Evolutionary conservation across 1,284 basidiomycete genomes (phyloP), one percentile per base, ranked within the genome.

Genomic region (Volvariella volvacea): DNA sequence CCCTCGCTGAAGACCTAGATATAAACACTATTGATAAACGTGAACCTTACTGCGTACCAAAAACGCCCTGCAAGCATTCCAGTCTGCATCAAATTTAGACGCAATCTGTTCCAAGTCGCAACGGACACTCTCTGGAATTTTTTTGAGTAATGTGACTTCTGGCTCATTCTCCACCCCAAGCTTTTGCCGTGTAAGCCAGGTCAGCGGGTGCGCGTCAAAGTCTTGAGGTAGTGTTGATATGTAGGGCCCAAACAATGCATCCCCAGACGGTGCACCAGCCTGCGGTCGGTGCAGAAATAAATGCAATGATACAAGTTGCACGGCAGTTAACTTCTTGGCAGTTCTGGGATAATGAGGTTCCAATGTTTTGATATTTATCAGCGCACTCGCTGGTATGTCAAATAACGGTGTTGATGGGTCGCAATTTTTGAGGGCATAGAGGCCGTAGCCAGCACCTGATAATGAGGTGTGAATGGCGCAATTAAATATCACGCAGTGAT

Each of bases 181-280:
- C 15, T 36, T 15, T 7, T 15, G n/a, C 19, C 19, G 6, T 6
- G 15, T n/a, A n/a, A 77, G 52, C 85, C 87, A 88, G 10, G 78
- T 75, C 12, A 92, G 66, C 8, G 91, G 91, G 65, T 93, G 91
- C 48, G 61, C 71, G 47, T 64, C 70, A 58, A 93, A 92, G 31
- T 78, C 64, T 43, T 59, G 57, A 2, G 90, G 91, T 14, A 94
- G 64, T 0, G 78, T 73, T 1, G 80, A 79, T 43, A 93, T 80
- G 55, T 90, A 93, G 2, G 81, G 77, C 17, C 80, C 78, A 63
- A 87, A 92, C n/a, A 61, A 57, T 47, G 74, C 68, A 52, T 89
- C 80, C 16, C 48, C 46, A 22, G 77, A 80, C 3, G 48, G 46
- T 8, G 15, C n/a, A 8, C 46, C 48, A n/a, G 48, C 48, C 10